These are phyloP conservation scores for Closterium sp. DNA, from an alignment of 139 green algal species.

Conservation along the genomic window DNA sequence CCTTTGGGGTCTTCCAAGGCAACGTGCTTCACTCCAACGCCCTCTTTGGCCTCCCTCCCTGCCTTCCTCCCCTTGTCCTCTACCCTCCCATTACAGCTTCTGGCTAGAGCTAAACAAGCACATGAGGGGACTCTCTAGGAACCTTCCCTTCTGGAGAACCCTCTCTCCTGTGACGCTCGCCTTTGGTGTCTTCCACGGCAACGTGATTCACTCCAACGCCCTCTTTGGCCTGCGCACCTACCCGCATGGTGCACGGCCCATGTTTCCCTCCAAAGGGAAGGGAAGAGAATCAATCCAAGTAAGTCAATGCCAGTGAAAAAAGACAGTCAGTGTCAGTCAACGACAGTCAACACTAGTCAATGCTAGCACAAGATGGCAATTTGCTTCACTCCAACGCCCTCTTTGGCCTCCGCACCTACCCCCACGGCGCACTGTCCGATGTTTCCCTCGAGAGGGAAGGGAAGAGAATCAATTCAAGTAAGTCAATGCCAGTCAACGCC, in stretches of 20 bases:
- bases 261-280: not conserved
- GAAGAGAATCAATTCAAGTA: too few species aligned
- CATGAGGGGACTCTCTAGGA: not conserved
- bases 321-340: not conserved
- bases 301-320: not conserved
- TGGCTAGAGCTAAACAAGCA: slow-evolving; percentile 30
- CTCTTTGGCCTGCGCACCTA: slow-evolving; percentile 23
- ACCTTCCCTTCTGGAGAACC: not conserved
- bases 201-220: slow-evolving; percentile 30
- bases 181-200: slow-evolving; percentile 8
- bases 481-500: too few species aligned
- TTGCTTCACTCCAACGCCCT: too few species aligned
- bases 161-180: not conserved
- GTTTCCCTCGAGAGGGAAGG: too few species aligned
- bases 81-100: slow-evolving; percentile 24
- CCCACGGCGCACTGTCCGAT: too few species aligned
- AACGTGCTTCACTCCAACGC: slow-evolving; percentile 45
- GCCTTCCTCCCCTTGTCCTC: not conserved
- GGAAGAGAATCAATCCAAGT: not conserved
- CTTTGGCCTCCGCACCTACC: too few species aligned
- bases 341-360: too few species aligned
- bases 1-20: slow-evolving; percentile 19
- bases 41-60: slow-evolving; percentile 4
- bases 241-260: not conserved
- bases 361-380: too few species aligned